These are phyloP conservation scores for Ophiocordyceps camponoti-rufipedis DNA, from an alignment of 2,329 filamentous ascomycete species.

Conservation along the genomic window DNA sequence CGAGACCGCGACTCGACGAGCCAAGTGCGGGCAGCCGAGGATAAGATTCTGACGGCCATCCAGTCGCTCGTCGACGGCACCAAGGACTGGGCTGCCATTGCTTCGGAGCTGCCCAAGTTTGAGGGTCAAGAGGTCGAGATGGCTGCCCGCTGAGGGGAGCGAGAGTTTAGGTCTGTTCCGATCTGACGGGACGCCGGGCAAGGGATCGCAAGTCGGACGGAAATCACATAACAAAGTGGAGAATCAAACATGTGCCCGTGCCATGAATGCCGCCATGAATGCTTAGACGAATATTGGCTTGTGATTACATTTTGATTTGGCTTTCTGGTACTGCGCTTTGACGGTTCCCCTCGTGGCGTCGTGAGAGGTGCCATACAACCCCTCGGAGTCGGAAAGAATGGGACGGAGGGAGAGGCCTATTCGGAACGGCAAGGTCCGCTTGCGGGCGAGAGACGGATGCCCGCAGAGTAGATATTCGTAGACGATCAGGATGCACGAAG, in stretches of 20 bases:
- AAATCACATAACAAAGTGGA: background rate
- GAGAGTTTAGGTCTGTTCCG: background rate
- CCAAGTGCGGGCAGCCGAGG: conserved; percentile 72
- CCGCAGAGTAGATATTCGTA: too few relatives aligned
- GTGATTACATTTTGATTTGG: background rate
- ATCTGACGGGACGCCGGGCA: background rate
- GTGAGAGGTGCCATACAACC: background rate
- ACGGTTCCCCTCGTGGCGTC: background rate
- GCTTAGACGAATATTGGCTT: background rate
- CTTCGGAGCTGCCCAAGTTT: conserved; percentile 66
- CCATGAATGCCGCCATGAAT: background rate
- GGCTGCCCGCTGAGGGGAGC: conserved; percentile 11
- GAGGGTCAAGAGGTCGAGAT: conserved; percentile 51
- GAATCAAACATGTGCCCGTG: background rate
- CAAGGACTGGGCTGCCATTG: conserved; percentile 50
- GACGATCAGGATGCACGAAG: too few relatives aligned
- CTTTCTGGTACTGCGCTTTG: background rate
- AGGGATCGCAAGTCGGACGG: background rate
- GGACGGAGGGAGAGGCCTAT: too few relatives aligned
- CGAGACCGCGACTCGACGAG: conserved; percentile 80
- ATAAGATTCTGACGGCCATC: conserved; percentile 61
- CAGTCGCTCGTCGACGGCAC: conserved; percentile 28
- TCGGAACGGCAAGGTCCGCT: too few relatives aligned
- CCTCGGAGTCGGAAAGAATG: background rate
- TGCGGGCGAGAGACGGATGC: too few relatives aligned